Percentiles rank a stretch among this genome's conserved stretches.
Conservation (phyloP, 2,329 filamentous ascomycete genomes). For the Graphilbum ipis-grandicollis region DNA sequence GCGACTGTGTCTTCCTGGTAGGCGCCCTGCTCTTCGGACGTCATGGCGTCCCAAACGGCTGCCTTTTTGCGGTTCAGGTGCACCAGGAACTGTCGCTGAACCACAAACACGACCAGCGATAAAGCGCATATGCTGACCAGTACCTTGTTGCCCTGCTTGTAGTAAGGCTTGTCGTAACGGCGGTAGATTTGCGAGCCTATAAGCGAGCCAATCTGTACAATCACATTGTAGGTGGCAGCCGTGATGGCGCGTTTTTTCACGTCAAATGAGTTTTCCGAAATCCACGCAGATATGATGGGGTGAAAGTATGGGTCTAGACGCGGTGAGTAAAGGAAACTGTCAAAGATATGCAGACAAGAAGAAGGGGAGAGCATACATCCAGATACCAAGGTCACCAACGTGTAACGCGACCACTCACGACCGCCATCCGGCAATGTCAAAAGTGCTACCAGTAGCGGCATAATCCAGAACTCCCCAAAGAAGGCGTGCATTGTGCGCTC, state of each 20-base stretch:
- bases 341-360: too few species aligned
- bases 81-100: conserved; percentile 33
- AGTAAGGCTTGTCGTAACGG: conserved; percentile 34
- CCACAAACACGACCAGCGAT: conserved; percentile 32
- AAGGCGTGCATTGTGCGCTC: conserved; percentile 26
- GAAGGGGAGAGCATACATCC: conserved; percentile 18
- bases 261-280: conserved; percentile 2
- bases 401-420: conserved; percentile 33
- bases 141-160: conserved; percentile 34
- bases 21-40: conserved; percentile 24
- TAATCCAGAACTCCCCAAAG: conserved; percentile 8
- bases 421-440: conserved; percentile 28
- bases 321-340: too few species aligned
- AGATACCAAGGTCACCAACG: conserved; percentile 25
- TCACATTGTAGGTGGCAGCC: conserved; percentile 12
- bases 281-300: conserved; percentile 1
- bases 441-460: conserved; percentile 33
- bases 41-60: conserved; percentile 28
- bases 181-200: conserved; percentile 28
- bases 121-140: conserved; percentile 31
- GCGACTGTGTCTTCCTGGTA: conserved; percentile 25
- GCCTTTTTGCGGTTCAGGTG: conserved; percentile 29
- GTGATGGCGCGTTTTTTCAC: conserved; percentile 7
- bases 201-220: conserved; percentile 19
- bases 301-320: conserved; percentile 1